Conservation (phyloP, 495 filamentous ascomycete genomes). For the Umbilicaria muhlenbergii region DNA sequence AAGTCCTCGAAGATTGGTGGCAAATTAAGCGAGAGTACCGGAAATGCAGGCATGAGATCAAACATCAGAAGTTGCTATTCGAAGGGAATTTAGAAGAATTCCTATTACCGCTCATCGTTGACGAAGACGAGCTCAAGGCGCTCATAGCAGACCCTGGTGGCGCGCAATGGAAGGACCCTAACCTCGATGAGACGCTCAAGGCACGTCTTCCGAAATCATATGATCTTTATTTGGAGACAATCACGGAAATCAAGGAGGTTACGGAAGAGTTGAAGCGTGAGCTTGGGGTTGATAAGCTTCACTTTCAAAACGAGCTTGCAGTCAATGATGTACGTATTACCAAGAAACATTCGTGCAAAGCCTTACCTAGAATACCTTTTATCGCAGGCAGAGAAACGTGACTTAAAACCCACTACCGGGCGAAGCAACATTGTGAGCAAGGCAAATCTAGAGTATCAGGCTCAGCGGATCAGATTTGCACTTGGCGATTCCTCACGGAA, state of each 20-base stretch:
- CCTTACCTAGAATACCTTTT: constrained; percentile 7
- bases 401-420: neutral
- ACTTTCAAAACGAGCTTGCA: constrained; percentile 18
- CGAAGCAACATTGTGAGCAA: neutral
- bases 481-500: constrained; percentile 15
- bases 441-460: constrained; percentile 9
- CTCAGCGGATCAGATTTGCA: constrained; percentile 18
- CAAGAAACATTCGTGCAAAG: neutral
- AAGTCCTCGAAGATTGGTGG: constrained; percentile 12
- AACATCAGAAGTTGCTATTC: constrained; percentile 14
- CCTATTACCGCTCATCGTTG: constrained; percentile 14
- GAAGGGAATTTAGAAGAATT: constrained; percentile 14
- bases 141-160: constrained; percentile 1
- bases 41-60: constrained; percentile 17
- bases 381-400: neutral
- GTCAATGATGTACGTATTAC: no score
- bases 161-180: neutral
- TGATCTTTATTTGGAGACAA: neutral
- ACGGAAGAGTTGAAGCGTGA: constrained; percentile 12
- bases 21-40: constrained; percentile 12
- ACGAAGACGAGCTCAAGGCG: constrained; percentile 9
- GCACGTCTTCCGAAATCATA: neutral
- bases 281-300: constrained; percentile 17
- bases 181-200: neutral
- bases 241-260: neutral